Evolutionary conservation across 768 basidiomycete species (phyloP), one percentile per base, ranked within the genome.

Genomic region (Auricularia auricula-judae): DNA sequence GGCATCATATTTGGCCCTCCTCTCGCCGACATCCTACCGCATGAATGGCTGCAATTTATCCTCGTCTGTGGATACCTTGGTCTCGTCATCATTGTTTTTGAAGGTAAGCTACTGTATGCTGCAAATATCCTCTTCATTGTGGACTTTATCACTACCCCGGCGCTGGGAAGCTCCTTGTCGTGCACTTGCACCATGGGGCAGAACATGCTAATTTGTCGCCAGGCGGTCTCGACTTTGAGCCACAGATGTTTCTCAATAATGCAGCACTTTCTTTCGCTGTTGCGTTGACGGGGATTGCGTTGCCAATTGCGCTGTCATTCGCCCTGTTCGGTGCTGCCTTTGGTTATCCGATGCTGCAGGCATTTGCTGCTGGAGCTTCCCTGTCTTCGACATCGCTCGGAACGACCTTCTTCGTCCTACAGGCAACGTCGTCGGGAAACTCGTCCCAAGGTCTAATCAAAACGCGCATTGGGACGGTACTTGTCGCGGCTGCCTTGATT

Each of bases 371-470:
- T 0, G 87, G 86, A 0, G 83, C 85, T 1, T 80, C 86, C 0
- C 75, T 87, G 1, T 83, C 81, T n/a, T 82, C 84, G 0, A 88
- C 86, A 0, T 85, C 83, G 0, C 77, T 88, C 2, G 87, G 86
- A 0, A 89, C 87, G 35, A 86, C 85, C 0, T 78, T 29, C 29
- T 29, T 29, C 29, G 29, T 87, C 18, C 76, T 88, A 35, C 77
- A 67, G 10, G 65, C 72, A 11, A 54, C 29, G 18, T 23, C 34
- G n/a, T 51, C 11, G 39, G 4, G 64, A 65, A 0, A 29, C 0
- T 33, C 36, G 2, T 65, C 68, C 4, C 29, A 79, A 33, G 74
- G 79, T 34, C 71, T 85, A 36, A 74, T 77, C 33, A 74, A 74
- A 43, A 85, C 81, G 2, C 76, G 79, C 59, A 78, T 84, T 0